phyloP scores from a whole-genome alignment of 2,329 filamentous ascomycete species.

The Alternaria triticimaculans region DNA sequence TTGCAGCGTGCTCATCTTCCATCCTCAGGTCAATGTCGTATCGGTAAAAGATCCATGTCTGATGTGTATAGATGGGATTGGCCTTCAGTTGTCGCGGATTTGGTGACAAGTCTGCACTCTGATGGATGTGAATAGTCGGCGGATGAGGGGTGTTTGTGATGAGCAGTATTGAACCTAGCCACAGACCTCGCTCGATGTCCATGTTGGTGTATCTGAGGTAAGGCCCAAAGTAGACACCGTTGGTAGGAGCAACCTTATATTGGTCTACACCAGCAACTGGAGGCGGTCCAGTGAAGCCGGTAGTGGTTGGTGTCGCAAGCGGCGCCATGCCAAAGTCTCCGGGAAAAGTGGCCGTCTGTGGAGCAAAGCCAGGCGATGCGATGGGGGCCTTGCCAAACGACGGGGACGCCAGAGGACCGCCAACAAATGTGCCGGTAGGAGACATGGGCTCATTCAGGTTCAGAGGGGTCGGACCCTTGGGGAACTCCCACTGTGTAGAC shows the following conservation, averaged over 20 bases:
- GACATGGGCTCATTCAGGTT: constrained; percentile 86
- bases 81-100: constrained; percentile 88
- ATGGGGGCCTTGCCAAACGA: constrained; percentile 66
- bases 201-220: constrained; percentile 97
- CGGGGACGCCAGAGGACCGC: constrained; percentile 51
- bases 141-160: constrained; percentile 91
- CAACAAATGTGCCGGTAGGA: constrained; percentile 66
- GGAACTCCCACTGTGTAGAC: constrained; percentile 98
- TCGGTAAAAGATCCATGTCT: constrained; percentile 93
- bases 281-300: constrained; percentile 89
- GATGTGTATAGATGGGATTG: constrained; percentile 83
- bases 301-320: constrained; percentile 74
- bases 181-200: constrained; percentile 88
- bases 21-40: constrained; percentile 92
- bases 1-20: constrained; percentile 76
- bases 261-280: constrained; percentile 88
- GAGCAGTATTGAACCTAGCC: constrained; percentile 92
- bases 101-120: constrained; percentile 87
- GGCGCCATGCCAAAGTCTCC: constrained; percentile 83
- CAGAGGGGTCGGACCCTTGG: constrained; percentile 90
- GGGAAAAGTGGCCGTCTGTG: constrained; percentile 82
- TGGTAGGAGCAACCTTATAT: constrained; percentile 92
- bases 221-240: constrained; percentile 97
- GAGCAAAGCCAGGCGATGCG: constrained; percentile 81
- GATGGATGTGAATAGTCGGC: constrained; percentile 93